A percentile compares a stretch with the other conserved stretches of the same genome.
These are phyloP conservation scores for Macrolepiota albuminosa DNA, from an alignment of 768 basidiomycete genomes.

Conservation along the genomic window DNA sequence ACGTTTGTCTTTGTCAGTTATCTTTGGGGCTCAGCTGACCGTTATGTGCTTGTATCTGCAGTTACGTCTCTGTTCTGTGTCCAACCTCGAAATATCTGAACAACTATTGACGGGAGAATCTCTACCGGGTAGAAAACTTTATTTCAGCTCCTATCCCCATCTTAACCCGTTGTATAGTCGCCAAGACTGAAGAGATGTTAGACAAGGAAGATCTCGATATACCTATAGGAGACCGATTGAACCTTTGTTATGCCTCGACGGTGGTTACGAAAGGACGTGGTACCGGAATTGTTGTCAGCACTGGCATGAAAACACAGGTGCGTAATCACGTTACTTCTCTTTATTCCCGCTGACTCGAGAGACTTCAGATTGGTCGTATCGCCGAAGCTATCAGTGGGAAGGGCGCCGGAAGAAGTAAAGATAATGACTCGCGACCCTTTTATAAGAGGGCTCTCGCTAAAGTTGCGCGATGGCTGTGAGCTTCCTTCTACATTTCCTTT, in stretches of 20 bases:
- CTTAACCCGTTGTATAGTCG: constrained; percentile 20
- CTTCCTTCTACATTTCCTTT: neutral
- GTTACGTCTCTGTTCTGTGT: constrained; percentile 39
- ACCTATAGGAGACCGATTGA: constrained; percentile 38
- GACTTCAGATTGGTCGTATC: constrained; percentile 31
- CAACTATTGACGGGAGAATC: constrained; percentile 51
- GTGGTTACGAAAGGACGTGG: constrained; percentile 45
- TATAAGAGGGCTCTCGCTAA: constrained; percentile 19
- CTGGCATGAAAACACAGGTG: constrained; percentile 52
- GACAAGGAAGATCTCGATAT: constrained; percentile 26
- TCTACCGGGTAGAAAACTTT: constrained; percentile 29
- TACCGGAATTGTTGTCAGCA: constrained; percentile 39
- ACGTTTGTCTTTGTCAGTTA: constrained; percentile 22
- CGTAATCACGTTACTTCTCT: constrained; percentile 15
- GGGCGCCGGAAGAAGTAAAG: constrained; percentile 5
- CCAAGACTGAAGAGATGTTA: constrained; percentile 31
- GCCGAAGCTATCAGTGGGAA: constrained; percentile 30
- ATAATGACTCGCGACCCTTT: constrained; percentile 19
- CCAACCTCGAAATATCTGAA: constrained; percentile 46
- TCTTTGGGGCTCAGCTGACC: neutral
- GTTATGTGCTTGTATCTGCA: constrained; percentile 5
- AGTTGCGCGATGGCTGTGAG: constrained; percentile 23
- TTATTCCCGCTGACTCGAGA: neutral
- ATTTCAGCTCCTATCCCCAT: neutral
- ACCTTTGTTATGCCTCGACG: constrained; percentile 40